Percentiles rank a stretch among this genome's conserved stretches.
Evolutionary conservation across 139 green algal species (phyloP).

Genomic region (Chlamydomonas sphaeroides): DNA sequence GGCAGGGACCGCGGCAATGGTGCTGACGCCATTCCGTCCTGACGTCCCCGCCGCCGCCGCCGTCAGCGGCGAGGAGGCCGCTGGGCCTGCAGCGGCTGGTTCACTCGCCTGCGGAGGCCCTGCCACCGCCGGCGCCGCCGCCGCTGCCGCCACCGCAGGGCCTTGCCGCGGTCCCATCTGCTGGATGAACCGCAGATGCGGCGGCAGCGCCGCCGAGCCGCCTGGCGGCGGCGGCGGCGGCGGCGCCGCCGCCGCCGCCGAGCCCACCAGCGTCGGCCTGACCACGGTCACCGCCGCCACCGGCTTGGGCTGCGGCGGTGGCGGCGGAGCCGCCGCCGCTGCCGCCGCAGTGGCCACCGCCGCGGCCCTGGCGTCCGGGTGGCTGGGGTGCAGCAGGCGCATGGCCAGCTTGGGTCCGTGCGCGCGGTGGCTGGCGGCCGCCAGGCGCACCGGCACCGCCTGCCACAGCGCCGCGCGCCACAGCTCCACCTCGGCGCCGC

Average conservation of each 20-base stretch:
- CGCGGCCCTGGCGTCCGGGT: conserved; percentile 36
- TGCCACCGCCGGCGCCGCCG: too few species aligned
- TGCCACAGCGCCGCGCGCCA: conserved; percentile 42
- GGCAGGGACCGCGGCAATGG: too few species aligned
- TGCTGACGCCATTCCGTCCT: too few species aligned
- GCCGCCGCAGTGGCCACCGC: not conserved
- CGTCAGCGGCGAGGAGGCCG: too few species aligned
- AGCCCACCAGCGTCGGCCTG: not conserved
- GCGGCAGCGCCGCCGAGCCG: not conserved
- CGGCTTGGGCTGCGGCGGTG: not conserved
- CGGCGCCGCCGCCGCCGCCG: not conserved
- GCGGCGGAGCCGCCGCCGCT: not conserved
- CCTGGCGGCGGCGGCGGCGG: not conserved
- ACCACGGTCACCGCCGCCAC: not conserved
- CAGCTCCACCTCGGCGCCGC: not conserved
- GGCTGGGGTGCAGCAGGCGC: conserved; percentile 44
- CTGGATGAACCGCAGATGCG: conserved; percentile 1
- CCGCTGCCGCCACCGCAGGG: too few species aligned
- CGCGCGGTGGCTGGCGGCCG: conserved; percentile 48
- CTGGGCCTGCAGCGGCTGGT: too few species aligned
- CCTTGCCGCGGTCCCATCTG: not conserved
- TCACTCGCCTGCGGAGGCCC: not conserved
- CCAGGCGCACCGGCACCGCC: conserved; percentile 59
- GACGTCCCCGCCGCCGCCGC: too few species aligned
- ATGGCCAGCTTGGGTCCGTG: conserved; percentile 64